phyloP scores from a whole-genome alignment of 176 grass and related monocot genomes.

The Elymus sibiricus region DNA sequence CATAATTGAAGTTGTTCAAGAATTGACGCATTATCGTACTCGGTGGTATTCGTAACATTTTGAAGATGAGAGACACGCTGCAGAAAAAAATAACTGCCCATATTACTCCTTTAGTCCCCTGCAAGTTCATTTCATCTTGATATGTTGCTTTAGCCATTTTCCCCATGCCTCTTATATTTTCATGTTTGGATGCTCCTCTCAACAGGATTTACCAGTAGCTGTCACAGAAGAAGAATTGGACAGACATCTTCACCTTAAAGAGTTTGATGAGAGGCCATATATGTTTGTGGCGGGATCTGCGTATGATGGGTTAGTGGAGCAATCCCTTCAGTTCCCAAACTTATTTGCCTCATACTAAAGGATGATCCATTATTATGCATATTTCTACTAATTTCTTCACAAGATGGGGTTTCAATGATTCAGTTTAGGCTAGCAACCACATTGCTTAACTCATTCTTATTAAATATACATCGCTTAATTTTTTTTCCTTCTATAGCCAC shows the following conservation, averaged over 20 bases:
- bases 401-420: neutral
- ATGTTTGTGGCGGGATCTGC: conserved; percentile 80
- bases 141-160: neutral
- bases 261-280: conserved; percentile 70
- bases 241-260: conserved; percentile 86
- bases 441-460: neutral
- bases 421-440: neutral
- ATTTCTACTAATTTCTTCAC: neutral
- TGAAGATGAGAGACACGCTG: neutral
- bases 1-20: neutral
- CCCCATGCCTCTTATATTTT: neutral
- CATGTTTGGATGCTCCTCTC: neutral
- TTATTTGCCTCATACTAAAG: conserved; percentile 6
- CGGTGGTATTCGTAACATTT: neutral
- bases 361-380: neutral
- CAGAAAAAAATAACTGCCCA: neutral
- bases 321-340: neutral
- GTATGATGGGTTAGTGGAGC: conserved; percentile 75
- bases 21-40: neutral
- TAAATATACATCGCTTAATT: neutral
- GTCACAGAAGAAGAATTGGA: conserved; percentile 70
- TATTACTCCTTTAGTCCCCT: neutral
- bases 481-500: neutral
- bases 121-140: neutral
- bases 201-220: conserved; percentile 81